A percentile compares a stretch with the other conserved stretches of the same genome.
Conservation (phyloP, 2,329 filamentous ascomycete species). For the Orbilia oligospora region DNA sequence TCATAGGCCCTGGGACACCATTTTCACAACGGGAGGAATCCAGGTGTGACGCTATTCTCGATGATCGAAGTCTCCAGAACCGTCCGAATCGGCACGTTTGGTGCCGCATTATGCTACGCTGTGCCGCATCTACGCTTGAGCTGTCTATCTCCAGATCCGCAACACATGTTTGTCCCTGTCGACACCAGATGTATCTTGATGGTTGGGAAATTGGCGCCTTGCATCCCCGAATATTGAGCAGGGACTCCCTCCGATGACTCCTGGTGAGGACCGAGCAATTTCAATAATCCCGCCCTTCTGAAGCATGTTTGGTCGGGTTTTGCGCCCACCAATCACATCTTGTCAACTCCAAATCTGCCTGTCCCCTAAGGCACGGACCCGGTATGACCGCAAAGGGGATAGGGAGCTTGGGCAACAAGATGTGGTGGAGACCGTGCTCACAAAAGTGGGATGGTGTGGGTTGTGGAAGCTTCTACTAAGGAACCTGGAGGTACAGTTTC, state of each 20-base stretch:
- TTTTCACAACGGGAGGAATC: neutral
- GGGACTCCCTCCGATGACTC: neutral
- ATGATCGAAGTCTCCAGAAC: neutral
- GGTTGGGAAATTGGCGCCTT: neutral
- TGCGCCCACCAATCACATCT: constrained; percentile 43
- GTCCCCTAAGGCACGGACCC: constrained; percentile 48
- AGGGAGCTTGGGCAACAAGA: constrained; percentile 17
- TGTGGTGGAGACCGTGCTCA: constrained; percentile 22
- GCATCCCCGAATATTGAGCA: neutral
- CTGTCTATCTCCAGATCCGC: neutral
- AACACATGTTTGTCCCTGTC: constrained; percentile 29
- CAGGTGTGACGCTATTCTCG: neutral
- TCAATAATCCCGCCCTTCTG: neutral
- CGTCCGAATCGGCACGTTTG: constrained; percentile 3
- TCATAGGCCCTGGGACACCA: too few relatives aligned
- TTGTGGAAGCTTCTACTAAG: constrained; percentile 23
- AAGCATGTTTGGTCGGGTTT: constrained; percentile 24
- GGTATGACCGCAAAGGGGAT: constrained; percentile 37
- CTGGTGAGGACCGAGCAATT: neutral
- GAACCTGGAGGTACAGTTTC: constrained; percentile 26
- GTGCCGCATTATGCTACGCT: constrained; percentile 23
- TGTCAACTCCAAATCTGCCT: constrained; percentile 28
- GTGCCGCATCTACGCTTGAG: constrained; percentile 16
- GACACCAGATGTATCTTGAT: neutral
- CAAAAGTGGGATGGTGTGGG: constrained; percentile 6